A percentile compares a stretch with the other conserved stretches of the same genome.
phyloP scores from a whole-genome alignment of 208 protist genomes.

The Trypanosoma avium region DNA sequence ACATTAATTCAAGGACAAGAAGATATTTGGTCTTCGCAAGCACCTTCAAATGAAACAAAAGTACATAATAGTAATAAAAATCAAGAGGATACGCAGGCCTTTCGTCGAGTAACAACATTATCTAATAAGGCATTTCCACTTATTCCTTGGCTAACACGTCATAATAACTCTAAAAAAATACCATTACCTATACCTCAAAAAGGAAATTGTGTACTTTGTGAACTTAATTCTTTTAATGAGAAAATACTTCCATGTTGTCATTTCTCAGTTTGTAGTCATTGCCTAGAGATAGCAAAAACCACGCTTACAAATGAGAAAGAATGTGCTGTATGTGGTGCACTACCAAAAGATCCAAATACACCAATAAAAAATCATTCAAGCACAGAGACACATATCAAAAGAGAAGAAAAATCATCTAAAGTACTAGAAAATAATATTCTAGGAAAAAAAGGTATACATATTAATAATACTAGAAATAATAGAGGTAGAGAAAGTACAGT shows the following conservation, averaged over 20 bases:
- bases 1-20: slow-evolving; percentile 31
- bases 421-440: background rate
- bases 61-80: background rate
- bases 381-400: slow-evolving; percentile 5
- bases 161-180: background rate
- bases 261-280: slow-evolving; percentile 52
- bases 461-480: too few relatives aligned
- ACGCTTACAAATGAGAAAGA: slow-evolving; percentile 63
- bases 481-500: background rate
- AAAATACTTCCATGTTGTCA: slow-evolving; percentile 49
- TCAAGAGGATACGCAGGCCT: slow-evolving; percentile 30
- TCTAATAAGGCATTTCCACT: slow-evolving; percentile 67
- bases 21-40: background rate
- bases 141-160: slow-evolving; percentile 27
- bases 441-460: too few relatives aligned
- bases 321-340: slow-evolving; percentile 69
- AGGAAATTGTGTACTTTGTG: slow-evolving; percentile 67
- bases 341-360: background rate
- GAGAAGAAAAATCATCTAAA: background rate
- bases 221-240: slow-evolving; percentile 45
- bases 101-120: slow-evolving; percentile 49
- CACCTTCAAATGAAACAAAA: background rate
- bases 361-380: background rate
- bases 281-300: slow-evolving; percentile 46
- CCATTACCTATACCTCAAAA: slow-evolving; percentile 22